A percentile compares a stretch with the other conserved stretches of the same genome.
Evolutionary conservation across 1,139 yeast genomes (phyloP).

Genomic region (Geotrichum siamense): DNA sequence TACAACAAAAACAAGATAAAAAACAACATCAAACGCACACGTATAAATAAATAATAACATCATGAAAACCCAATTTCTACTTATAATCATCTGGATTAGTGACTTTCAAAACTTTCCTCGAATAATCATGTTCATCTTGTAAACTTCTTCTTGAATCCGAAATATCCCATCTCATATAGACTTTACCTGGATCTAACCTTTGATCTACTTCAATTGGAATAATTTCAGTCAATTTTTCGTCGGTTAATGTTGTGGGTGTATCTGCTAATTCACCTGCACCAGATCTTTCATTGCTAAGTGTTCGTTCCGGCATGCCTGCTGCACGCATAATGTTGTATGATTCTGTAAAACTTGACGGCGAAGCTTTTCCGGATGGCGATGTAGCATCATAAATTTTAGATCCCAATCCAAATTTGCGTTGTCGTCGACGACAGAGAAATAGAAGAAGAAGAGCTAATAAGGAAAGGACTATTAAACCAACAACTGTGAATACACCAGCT

Average conservation of each 20-base stretch:
- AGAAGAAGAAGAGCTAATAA: slow-evolving; percentile 33
- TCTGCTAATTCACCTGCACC: neutral
- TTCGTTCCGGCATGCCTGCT: neutral
- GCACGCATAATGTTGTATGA: slow-evolving; percentile 14
- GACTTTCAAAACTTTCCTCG: slow-evolving; percentile 59
- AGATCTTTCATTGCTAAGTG: no score
- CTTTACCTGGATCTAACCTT: slow-evolving; percentile 58
- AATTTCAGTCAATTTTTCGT: slow-evolving; percentile 27
- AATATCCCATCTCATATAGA: slow-evolving; percentile 48
- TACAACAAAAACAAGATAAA: no score
- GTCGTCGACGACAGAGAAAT: slow-evolving; percentile 23
- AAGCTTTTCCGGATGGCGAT: slow-evolving; percentile 13
- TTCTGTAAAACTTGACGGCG: slow-evolving; percentile 13
- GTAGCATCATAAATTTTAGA: slow-evolving; percentile 11
- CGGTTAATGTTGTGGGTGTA: slow-evolving; percentile 2
- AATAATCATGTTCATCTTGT: slow-evolving; percentile 68
- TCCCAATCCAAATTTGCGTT: slow-evolving; percentile 19
- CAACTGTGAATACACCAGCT: slow-evolving; percentile 67
- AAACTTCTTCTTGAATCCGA: slow-evolving; percentile 56
- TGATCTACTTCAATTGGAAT: slow-evolving; percentile 54
- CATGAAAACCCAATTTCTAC: neutral
- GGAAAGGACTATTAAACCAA: slow-evolving; percentile 49
- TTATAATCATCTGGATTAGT: slow-evolving; percentile 46
- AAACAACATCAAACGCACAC: no score
- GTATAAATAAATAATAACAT: no score